Evolutionary conservation across 805 yeast genomes (phyloP), one percentile per base, ranked within the genome.

Genomic region (Yarrowia porcina): DNA sequence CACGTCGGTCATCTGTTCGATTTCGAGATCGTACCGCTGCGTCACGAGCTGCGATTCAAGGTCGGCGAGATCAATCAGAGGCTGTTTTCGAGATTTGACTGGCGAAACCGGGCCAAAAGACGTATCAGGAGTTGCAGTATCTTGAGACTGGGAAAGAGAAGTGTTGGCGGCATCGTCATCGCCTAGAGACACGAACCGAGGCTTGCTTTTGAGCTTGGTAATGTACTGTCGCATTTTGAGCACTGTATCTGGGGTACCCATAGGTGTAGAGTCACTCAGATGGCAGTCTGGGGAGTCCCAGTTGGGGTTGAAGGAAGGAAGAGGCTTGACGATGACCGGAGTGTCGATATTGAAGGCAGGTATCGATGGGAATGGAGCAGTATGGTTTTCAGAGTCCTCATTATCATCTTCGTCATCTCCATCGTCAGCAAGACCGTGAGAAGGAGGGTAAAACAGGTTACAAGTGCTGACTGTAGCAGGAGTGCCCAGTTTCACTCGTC

Each of bases 241-340:
- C 15, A 56, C 61, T 3, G 61, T 39, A 5, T 56, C 49, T 3
- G 61, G 61, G 3, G 61, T 56, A 2, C 61, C 61, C 61, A 39
- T 38, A 11, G 61, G 61, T 1, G 61, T 56, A 9, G 61, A 56
- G 23, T 56, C 61, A n/a, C 44, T 35, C 15, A 52, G 20, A 36
- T 49, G 56, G 30, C 59, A 52, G 25, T 52, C 59, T 3, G 59
- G 59, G 3, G 59, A 52, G 44, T 52, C 59, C 59, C 59, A 52
- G 18, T 52, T 52, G 42, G 42, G 59, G 59, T 52, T 52, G 18
- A 52, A 52, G 1, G 59, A 52, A 2, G 59, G 59, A 25, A 36
- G 35, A 2, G 59, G 44, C 25, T 52, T 36, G 17, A 4, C n/a
- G 2, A 23, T 8, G 11, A 49, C 57, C 12, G 59, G 59, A 1